These are phyloP conservation scores for Cynara cardunculus DNA, from an alignment of 129 eudicot genomes.

Conservation along the genomic window DNA sequence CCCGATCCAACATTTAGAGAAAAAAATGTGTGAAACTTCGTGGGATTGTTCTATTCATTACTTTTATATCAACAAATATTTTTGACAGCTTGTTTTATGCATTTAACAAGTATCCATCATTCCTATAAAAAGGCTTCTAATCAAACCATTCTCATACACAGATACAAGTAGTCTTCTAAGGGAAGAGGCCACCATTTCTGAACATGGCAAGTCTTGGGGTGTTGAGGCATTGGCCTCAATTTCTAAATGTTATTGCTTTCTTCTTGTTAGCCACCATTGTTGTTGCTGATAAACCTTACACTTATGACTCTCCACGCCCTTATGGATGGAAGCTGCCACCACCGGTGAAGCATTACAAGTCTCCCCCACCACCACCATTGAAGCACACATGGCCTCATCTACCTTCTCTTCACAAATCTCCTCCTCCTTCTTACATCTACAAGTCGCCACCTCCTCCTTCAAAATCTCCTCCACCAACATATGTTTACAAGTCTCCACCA, in stretches of 20 bases:
- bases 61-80: not conserved
- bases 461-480: conserved; percentile 1
- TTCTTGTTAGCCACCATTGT: conserved; percentile 7
- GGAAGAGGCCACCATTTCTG: not conserved
- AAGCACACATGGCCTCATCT: conserved; percentile 14
- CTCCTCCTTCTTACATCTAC: not conserved
- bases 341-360: conserved; percentile 7
- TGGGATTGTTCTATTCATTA: not conserved
- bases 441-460: not conserved
- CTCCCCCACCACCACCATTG: conserved; percentile 3
- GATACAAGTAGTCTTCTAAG: not conserved
- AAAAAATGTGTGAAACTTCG: not conserved
- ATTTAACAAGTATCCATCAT: not conserved
- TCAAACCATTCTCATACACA: not conserved
- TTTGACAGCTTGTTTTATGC: conserved; percentile 12
- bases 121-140: conserved; percentile 14
- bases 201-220: conserved; percentile 15
- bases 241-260: conserved; percentile 12
- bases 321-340: not conserved
- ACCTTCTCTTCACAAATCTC: conserved; percentile 13
- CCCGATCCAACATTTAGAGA: not conserved
- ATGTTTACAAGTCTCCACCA: conserved; percentile 3
- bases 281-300: conserved; percentile 20
- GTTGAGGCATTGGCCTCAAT: conserved; percentile 21
- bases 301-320: conserved; percentile 5